Percentiles rank a stretch among this genome's conserved stretches.
phyloP scores from a whole-genome alignment of 179 eudicot genomes.

The Pouteria campechiana region DNA sequence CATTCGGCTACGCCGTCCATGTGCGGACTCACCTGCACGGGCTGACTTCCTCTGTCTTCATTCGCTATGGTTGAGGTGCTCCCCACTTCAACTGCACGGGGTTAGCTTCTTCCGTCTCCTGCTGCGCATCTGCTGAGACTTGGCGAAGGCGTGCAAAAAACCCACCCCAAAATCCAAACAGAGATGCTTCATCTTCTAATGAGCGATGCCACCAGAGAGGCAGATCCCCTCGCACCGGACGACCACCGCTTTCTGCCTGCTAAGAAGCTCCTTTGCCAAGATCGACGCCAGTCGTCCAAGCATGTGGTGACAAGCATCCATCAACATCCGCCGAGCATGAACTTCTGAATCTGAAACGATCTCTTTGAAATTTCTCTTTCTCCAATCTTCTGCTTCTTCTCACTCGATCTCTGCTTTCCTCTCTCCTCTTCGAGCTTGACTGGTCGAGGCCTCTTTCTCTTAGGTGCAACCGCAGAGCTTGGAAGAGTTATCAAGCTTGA shows the following conservation, averaged over 20 bases:
- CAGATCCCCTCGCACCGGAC: constrained; percentile 82
- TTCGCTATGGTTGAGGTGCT: too few species aligned
- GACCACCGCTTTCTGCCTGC: constrained; percentile 55
- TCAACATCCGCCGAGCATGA: constrained; percentile 41
- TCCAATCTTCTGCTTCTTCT: too few species aligned
- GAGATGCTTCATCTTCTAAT: constrained; percentile 80
- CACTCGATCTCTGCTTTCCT: too few species aligned
- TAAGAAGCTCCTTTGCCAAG: constrained; percentile 60
- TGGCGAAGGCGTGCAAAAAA: too few species aligned
- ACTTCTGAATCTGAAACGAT: constrained; percentile 82
- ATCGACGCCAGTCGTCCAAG: constrained; percentile 55
- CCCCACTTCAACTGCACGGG: too few species aligned
- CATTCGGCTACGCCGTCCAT: too few species aligned
- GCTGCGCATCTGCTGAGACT: too few species aligned
- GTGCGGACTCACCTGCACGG: too few species aligned
- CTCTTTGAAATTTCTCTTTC: too few species aligned
- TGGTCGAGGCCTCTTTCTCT: constrained; percentile 70
- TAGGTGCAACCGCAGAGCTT: constrained; percentile 59
- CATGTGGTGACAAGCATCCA: constrained; percentile 82
- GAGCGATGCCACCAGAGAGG: constrained; percentile 69
- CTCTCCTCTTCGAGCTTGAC: constrained; percentile 29
- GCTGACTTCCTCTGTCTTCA: too few species aligned
- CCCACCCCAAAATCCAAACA: too few species aligned
- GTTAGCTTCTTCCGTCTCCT: too few species aligned
- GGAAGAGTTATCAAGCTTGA: constrained; percentile 27